A percentile compares a stretch with the other conserved stretches of the same genome.
Evolutionary conservation across 2,329 filamentous ascomycete genomes (phyloP).

Genomic region (Diaporthe sp.): DNA sequence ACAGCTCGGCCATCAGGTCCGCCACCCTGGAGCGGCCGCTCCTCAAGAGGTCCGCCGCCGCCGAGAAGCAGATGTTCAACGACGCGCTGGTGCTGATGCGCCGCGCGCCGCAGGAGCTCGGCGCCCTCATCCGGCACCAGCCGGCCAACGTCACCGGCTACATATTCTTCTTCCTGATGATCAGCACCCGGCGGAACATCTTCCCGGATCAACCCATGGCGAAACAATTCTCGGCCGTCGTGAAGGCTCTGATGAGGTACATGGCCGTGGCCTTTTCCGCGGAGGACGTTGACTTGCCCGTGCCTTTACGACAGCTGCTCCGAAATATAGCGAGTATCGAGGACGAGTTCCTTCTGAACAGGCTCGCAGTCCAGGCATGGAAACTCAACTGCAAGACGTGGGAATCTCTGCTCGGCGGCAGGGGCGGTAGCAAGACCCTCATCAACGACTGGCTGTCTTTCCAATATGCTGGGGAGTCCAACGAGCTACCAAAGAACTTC

Average conservation of each 20-base stretch:
- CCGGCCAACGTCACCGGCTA: constrained; percentile 30
- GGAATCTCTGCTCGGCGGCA: constrained; percentile 25
- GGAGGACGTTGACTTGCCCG: constrained; percentile 4
- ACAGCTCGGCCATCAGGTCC: constrained; percentile 23
- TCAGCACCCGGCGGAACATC: constrained; percentile 20
- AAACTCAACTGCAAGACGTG: constrained; percentile 34
- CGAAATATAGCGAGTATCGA: constrained; percentile 29
- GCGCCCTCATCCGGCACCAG: constrained; percentile 23
- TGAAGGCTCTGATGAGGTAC: constrained; percentile 33
- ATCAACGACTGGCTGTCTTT: constrained; percentile 23
- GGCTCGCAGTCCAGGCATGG: constrained; percentile 31
- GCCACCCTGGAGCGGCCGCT: constrained; percentile 19
- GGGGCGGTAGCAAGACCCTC: constrained; percentile 22
- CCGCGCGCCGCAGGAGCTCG: constrained; percentile 15
- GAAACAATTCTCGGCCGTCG: constrained; percentile 33
- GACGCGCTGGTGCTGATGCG: constrained; percentile 31
- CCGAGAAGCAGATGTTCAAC: constrained; percentile 27
- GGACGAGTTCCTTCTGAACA: constrained; percentile 32
- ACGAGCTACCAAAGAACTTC: constrained; percentile 23
- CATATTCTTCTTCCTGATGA: constrained; percentile 32
- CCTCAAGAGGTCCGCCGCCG: constrained; percentile 22
- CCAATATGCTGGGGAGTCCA: constrained; percentile 17
- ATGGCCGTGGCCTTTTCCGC: constrained; percentile 4
- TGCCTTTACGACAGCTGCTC: constrained; percentile 28
- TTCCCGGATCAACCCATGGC: constrained; percentile 12